Base-by-base conservation (phyloP, 73 alveolate species). In the Paramecium sexaurelia region DNA sequence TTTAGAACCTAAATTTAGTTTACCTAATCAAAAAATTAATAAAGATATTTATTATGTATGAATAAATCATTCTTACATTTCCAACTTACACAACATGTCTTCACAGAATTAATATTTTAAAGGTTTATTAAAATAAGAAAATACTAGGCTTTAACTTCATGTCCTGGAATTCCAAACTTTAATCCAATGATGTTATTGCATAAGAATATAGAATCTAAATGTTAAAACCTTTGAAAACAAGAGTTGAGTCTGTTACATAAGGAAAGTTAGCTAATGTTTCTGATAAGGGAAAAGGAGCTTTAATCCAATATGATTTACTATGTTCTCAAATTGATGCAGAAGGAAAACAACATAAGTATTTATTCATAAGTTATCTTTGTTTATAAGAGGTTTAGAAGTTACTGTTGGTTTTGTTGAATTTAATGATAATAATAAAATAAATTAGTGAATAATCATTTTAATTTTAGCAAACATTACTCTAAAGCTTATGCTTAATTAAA, bases 171-270 rank as follows among this genome's bases (percentile, higher is more conserved):
- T 20, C 99, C 99, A 27, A 91, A 91, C 57, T 96, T 96, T 87
- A 96, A 96, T 90, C 99, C 99, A 19, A 96, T 96, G 99, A 94
- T 95, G 97, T 93, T 96, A 20, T 92, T 96, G 17, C 97, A 96
- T 92, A 98, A 29, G 99, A 96, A 90, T 94, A 96, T 41, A 94
- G 95, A 61, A 45, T 96, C 15, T 92, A 93, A 29, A 26, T 92
- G 10, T 51, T 73, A 85, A 94, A 87, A 67, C 95, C 98, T 20
- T 71, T 95, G n/a, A 84, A 91, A 37, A 84, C 95, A n/a, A 95
- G 92, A 11, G 86, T 26, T 37, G 91, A 61, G 15, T 84, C 93
- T 9, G 92, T 85, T 11, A 69, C 94, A 8, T 88, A 55, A 37
- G 94, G 91, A 40, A 75, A 87, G 55, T 51, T 96, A 22, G 95